A percentile compares a stretch with the other conserved stretches of the same genome.
phyloP scores from a whole-genome alignment of 305 asterid genomes.

The Withania somnifera region DNA sequence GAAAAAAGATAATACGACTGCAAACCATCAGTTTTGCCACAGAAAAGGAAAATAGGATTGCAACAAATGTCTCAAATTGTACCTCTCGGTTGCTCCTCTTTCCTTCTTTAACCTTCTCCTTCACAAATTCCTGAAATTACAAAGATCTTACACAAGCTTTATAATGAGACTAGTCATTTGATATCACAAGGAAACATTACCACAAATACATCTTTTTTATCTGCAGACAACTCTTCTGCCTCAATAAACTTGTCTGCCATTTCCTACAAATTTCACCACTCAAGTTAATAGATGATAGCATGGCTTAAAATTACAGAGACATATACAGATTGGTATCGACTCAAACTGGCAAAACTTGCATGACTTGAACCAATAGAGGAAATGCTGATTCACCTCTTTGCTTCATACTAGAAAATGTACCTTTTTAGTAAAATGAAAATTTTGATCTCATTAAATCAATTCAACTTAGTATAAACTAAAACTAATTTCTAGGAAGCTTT shows the following conservation, averaged over 20 bases:
- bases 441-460: background rate
- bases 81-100: slow-evolving; percentile 71
- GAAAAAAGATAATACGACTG: background rate
- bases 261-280: slow-evolving; percentile 31
- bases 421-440: background rate
- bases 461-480: background rate
- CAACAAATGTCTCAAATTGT: background rate
- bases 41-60: background rate
- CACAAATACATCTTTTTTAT: slow-evolving; percentile 62
- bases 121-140: slow-evolving; percentile 39
- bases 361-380: background rate
- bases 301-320: background rate
- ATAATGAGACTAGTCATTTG: background rate
- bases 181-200: slow-evolving; percentile 15
- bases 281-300: background rate
- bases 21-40: background rate
- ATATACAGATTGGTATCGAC: background rate
- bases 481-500: background rate
- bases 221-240: slow-evolving; percentile 57
- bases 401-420: background rate
- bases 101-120: slow-evolving; percentile 68
- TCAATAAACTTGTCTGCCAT: slow-evolving; percentile 56
- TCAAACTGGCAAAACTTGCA: background rate
- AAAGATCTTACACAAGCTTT: background rate
- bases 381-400: background rate